Conservation (phyloP, 2,329 filamentous ascomycete species). For the Colletotrichum higginsianum region DNA sequence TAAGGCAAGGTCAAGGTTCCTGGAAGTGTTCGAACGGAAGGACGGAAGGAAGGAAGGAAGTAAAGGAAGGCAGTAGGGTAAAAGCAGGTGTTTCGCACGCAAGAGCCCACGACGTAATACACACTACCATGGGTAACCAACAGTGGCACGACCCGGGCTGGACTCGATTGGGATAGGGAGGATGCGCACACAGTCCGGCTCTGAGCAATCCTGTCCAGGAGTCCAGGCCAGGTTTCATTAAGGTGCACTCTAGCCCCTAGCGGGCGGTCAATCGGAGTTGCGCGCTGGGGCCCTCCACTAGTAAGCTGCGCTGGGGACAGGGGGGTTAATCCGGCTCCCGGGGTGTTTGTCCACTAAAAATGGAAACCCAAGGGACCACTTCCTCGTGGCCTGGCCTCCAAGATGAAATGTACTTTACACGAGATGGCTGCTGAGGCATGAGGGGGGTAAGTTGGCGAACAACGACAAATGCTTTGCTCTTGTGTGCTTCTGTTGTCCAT, state of each 20-base stretch:
- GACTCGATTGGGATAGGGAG: constrained; percentile 39
- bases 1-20: constrained; percentile 23
- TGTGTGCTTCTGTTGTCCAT: neutral
- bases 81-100: constrained; percentile 42
- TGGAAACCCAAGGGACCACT: constrained; percentile 23
- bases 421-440: neutral
- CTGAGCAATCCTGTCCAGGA: constrained; percentile 20
- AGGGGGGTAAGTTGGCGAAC: neutral
- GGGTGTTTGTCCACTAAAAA: constrained; percentile 23
- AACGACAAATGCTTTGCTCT: neutral
- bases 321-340: constrained; percentile 37
- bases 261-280: constrained; percentile 38
- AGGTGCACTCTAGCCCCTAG: constrained; percentile 34
- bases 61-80: constrained; percentile 1
- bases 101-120: constrained; percentile 42
- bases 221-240: constrained; percentile 43
- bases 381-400: constrained; percentile 16
- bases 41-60: constrained; percentile 16
- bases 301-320: constrained; percentile 9
- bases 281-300: constrained; percentile 32
- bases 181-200: constrained; percentile 25
- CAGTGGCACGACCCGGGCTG: constrained; percentile 21
- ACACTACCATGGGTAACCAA: constrained; percentile 35
- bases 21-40: constrained; percentile 36
- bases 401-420: constrained; percentile 14